Percentiles rank a stretch among this genome's conserved stretches.
These are phyloP conservation scores for Combretum micranthum DNA, from an alignment of 345 rosid species.

Conservation along the genomic window DNA sequence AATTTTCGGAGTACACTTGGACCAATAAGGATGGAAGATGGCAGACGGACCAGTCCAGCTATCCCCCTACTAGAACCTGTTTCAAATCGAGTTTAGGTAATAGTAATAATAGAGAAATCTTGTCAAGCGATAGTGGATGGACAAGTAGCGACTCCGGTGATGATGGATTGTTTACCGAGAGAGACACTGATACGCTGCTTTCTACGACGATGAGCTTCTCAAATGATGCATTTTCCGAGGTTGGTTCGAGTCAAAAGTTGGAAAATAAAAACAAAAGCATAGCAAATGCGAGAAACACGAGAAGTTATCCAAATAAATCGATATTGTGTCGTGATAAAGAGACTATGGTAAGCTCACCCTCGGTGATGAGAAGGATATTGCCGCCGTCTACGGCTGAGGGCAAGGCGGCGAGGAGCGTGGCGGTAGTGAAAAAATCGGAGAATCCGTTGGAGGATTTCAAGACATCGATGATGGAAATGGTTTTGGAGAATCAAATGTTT, in stretches of 20 bases:
- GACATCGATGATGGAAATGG: slow-evolving; percentile 62
- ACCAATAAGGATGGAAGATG: slow-evolving; percentile 5
- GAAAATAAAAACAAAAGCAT: slow-evolving; percentile 6
- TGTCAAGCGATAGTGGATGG: slow-evolving; percentile 5
- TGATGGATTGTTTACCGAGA: slow-evolving; percentile 3
- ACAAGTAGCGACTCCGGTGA: slow-evolving; percentile 9
- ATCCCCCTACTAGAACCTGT: not conserved
- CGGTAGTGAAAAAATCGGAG: slow-evolving; percentile 49
- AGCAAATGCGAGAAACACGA: slow-evolving; percentile 6
- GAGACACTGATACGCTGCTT: slow-evolving; percentile 12
- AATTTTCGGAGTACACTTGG: slow-evolving; percentile 1
- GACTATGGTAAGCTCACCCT: slow-evolving; percentile 5
- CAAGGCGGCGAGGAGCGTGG: slow-evolving; percentile 40
- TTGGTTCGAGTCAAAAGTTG: not conserved
- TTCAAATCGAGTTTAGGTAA: not conserved
- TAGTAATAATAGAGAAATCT: slow-evolving; percentile 1
- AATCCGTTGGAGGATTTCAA: slow-evolving; percentile 52
- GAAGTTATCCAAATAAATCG: slow-evolving; percentile 10
- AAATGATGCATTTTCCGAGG: slow-evolving; percentile 12
- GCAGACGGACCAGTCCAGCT: not conserved
- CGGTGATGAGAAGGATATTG: slow-evolving; percentile 7
- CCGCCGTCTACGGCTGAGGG: slow-evolving; percentile 9
- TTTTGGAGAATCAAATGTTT: slow-evolving; percentile 41
- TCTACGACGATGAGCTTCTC: slow-evolving; percentile 26
- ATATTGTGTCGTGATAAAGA: slow-evolving; percentile 5